phyloP scores from a whole-genome alignment of 441 rosid species.

The Brassica balearica region DNA sequence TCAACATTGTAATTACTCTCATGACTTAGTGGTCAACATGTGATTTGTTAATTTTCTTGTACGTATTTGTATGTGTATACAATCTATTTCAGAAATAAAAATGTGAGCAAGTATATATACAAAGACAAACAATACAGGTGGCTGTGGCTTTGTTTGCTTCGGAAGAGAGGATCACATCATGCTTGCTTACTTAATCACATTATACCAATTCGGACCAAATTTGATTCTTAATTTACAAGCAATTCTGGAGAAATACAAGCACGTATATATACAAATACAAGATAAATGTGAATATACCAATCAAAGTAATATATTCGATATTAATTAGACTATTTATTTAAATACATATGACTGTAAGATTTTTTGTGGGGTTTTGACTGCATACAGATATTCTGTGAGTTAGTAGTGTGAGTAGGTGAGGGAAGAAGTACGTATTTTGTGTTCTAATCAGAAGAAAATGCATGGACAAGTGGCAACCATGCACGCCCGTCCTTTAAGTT shows the following conservation, averaged over 20 bases:
- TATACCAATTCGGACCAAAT: constrained; percentile 3
- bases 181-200: neutral
- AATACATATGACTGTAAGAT: neutral
- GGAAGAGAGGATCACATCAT: constrained; percentile 8
- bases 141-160: neutral
- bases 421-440: constrained; percentile 18
- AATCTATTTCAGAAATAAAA: neutral
- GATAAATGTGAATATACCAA: neutral
- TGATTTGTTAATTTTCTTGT: constrained; percentile 19
- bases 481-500: constrained; percentile 23
- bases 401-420: neutral
- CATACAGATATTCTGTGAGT: neutral
- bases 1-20: constrained; percentile 26
- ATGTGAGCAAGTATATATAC: constrained; percentile 3
- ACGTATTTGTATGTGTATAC: constrained; percentile 12
- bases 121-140: neutral
- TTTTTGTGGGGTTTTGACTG: neutral
- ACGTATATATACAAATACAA: neutral
- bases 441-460: constrained; percentile 20
- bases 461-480: constrained; percentile 40
- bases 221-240: neutral
- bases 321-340: neutral
- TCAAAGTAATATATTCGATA: neutral
- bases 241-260: neutral
- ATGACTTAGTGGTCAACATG: constrained; percentile 35